Evolutionary conservation across 345 rosid genomes (phyloP), one percentile per base, ranked within the genome.

Genomic region (Aurinia saxatilis): DNA sequence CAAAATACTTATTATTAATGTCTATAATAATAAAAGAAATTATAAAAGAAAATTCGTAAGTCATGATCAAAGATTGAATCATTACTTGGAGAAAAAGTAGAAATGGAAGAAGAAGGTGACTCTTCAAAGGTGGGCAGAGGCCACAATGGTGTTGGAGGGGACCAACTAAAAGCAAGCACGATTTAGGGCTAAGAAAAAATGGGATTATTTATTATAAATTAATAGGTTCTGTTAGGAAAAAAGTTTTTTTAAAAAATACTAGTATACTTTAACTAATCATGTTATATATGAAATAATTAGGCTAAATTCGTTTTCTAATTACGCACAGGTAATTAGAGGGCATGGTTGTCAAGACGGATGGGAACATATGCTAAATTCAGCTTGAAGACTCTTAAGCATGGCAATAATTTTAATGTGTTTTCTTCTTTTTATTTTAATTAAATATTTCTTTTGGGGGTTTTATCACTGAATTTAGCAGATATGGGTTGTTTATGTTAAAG

Each of bases 341-440:
- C 50, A 19, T 50, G 70, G 60, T 71, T 57, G 70, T 71, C 75
- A 63, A 71, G 70, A 72, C 62, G 76, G 76, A 60, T 66, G 45
- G 76, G 76, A 72, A 72, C 76, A 72, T 65, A 66, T 66, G 76
- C 76, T 72, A 72, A 72, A 72, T 72, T 72, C 76, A 72, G 76
- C 72, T 57, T 57, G 42, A 61, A 60, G 63, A 66, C 67, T 71
- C 48, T 50, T 66, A 29, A 60, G 63, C 63, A 65, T 52, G 25
- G 19, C 63, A 60, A 66, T 66, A 72, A 66, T 72, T 48, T 48
- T 40, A 44, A 58, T 64, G 47, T 63, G 48, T 44, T 71, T 40
- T 57, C 8, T 60, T 31, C 39, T 33, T 29, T 10, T 0, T 27
- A 27, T 31, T 46, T 54, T 52, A 6, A 7, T 31, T 18, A n/a